These are phyloP conservation scores for Lactarius hatsudake DNA, from an alignment of 768 basidiomycete species.

Conservation along the genomic window DNA sequence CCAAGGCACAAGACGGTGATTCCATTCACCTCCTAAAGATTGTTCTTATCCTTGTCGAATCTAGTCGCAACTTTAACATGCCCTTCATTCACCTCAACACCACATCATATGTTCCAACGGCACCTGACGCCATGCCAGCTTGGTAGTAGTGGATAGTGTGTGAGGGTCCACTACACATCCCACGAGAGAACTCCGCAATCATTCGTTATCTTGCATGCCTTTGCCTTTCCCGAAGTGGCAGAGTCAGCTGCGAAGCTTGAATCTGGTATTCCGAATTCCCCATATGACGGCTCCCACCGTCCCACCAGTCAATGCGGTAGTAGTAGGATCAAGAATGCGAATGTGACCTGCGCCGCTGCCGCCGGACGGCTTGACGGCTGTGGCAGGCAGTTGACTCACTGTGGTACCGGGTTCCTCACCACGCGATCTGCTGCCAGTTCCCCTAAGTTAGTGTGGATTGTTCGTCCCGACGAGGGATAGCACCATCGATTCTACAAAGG, in stretches of 20 bases:
- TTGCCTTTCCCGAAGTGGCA: not conserved
- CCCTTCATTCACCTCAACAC: not conserved
- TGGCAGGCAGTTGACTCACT: not conserved
- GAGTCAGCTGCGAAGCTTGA: not conserved
- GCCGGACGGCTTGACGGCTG: not conserved
- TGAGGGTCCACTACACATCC: no score
- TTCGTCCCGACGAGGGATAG: not conserved
- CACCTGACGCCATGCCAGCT: not conserved
- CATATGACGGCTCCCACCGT: not conserved
- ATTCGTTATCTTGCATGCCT: not conserved
- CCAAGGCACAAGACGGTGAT: not conserved
- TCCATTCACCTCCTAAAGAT: not conserved
- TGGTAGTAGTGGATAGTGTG: not conserved
- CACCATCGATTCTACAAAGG: not conserved
- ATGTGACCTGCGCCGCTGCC: not conserved
- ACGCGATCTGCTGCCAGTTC: not conserved
- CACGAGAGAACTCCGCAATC: not conserved
- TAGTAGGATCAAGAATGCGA: not conserved
- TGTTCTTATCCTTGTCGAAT: not conserved
- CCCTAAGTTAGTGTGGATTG: not conserved
- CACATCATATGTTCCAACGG: not conserved
- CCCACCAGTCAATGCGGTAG: not conserved
- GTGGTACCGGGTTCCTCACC: not conserved
- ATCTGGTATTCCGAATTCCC: not conserved
- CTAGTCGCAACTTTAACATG: not conserved